Conservation (phyloP, 2,329 filamentous ascomycete species). For the Dactylellina leptospora region DNA sequence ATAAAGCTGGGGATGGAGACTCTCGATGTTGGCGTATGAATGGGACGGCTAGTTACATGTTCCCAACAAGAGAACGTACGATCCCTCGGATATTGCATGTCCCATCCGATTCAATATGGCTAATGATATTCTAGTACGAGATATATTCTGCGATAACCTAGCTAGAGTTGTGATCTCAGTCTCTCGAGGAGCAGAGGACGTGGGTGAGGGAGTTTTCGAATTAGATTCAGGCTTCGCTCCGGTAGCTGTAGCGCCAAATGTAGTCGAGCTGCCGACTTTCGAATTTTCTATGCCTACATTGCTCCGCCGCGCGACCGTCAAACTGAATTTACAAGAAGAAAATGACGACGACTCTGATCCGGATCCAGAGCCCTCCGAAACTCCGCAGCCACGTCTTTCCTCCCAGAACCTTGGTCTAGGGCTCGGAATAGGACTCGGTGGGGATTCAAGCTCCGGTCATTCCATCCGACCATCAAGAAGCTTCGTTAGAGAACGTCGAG, state of each 20-base stretch:
- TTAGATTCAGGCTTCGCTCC: conserved; percentile 29
- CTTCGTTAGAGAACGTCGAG: conserved; percentile 33
- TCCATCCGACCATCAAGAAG: conserved; percentile 37
- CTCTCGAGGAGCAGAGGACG: conserved; percentile 3
- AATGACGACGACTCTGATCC: conserved; percentile 40
- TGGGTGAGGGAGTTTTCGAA: conserved; percentile 42
- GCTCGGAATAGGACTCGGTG: not conserved
- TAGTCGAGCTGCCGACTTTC: conserved; percentile 43
- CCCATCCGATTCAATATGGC: not conserved
- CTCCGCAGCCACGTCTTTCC: not conserved
- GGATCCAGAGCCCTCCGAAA: conserved; percentile 21
- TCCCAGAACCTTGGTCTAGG: conserved; percentile 16
- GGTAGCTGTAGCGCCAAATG: not conserved
- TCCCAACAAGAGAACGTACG: conserved; percentile 41
- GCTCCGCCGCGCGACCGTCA: conserved; percentile 39
- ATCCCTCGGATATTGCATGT: not conserved
- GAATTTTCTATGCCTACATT: conserved; percentile 50
- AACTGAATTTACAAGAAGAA: conserved; percentile 18
- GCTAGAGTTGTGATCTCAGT: conserved; percentile 12
- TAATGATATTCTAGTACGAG: conserved; percentile 23
- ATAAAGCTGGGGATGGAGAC: conserved; percentile 24
- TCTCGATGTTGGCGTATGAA: conserved; percentile 40
- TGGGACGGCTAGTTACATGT: conserved; percentile 34
- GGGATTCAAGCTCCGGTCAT: not conserved
- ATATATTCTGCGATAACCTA: conserved; percentile 37